Evolutionary conservation across 2,329 filamentous ascomycete genomes (phyloP).

Genomic region (Beauveria pseudobassiana): DNA sequence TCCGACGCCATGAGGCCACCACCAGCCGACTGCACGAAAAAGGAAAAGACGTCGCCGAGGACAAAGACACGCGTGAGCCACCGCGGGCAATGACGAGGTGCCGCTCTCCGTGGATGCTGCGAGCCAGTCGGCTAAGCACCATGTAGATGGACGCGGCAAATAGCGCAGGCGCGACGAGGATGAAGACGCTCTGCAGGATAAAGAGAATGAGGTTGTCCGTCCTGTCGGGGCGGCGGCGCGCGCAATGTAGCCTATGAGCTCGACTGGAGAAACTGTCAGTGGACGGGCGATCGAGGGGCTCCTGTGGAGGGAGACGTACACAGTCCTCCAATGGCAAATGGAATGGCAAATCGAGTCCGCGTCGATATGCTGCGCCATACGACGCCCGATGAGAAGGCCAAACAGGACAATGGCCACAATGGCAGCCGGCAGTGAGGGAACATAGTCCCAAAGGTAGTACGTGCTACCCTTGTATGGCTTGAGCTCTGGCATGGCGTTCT

Average conservation of each 20-base stretch:
- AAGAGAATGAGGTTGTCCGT: slow-evolving; percentile 29
- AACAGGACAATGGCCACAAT: slow-evolving; percentile 40
- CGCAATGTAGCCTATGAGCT: slow-evolving; percentile 34
- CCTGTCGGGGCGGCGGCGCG: slow-evolving; percentile 22
- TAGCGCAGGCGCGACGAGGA: slow-evolving; percentile 40
- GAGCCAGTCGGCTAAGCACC: slow-evolving; percentile 37
- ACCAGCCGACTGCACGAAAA: slow-evolving; percentile 41
- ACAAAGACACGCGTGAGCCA: slow-evolving; percentile 51
- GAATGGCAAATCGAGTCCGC: slow-evolving; percentile 42
- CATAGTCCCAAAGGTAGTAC: slow-evolving; percentile 28
- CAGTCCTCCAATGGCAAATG: slow-evolving; percentile 38
- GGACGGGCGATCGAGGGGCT: neutral
- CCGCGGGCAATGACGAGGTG: slow-evolving; percentile 25
- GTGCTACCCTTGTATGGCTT: slow-evolving; percentile 19
- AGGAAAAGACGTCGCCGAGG: slow-evolving; percentile 43
- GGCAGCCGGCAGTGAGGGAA: slow-evolving; percentile 38
- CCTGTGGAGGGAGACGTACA: slow-evolving; percentile 29
- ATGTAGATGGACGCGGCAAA: slow-evolving; percentile 46
- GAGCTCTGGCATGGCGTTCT: slow-evolving; percentile 21
- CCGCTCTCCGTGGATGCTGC: slow-evolving; percentile 27
- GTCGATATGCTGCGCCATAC: slow-evolving; percentile 36
- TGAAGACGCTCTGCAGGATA: slow-evolving; percentile 33
- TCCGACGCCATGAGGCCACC: slow-evolving; percentile 26
- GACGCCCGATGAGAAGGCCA: slow-evolving; percentile 27
- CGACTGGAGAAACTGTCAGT: slow-evolving; percentile 25